Conservation (phyloP, 495 filamentous ascomycete species). For the Podospora pseudoanserina region DNA sequence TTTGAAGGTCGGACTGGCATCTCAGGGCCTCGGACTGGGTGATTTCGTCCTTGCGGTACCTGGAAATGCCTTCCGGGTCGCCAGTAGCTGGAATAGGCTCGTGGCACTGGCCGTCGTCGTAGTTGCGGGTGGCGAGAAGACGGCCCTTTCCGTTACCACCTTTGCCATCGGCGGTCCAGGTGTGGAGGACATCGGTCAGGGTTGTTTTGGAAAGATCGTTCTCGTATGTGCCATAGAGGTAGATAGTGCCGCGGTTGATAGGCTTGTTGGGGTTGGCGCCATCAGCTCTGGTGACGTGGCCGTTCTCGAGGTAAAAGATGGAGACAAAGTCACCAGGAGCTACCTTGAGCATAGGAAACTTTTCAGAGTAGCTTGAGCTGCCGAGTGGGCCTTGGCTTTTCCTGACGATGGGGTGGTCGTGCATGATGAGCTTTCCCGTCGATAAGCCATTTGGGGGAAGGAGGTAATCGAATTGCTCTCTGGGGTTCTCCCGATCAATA, state of each 20-base stretch:
- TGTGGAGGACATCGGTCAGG: conserved; percentile 62
- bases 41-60: conserved; percentile 44
- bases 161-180: conserved; percentile 71
- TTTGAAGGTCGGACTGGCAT: conserved; percentile 73
- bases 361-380: conserved; percentile 49
- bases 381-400: conserved; percentile 34
- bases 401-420: conserved; percentile 42
- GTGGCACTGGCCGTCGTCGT: conserved; percentile 82
- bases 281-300: conserved; percentile 70
- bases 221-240: conserved; percentile 75
- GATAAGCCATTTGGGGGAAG: conserved; percentile 47
- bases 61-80: conserved; percentile 46
- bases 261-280: conserved; percentile 56
- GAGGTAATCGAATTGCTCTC: conserved; percentile 48
- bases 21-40: conserved; percentile 53
- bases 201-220: conserved; percentile 50
- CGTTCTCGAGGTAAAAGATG: conserved; percentile 78
- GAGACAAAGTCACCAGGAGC: conserved; percentile 66
- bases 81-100: conserved; percentile 47
- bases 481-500: conserved; percentile 43
- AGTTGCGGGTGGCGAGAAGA: conserved; percentile 69
- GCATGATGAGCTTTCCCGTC: conserved; percentile 21
- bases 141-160: conserved; percentile 71
- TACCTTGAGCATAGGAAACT: conserved; percentile 62
- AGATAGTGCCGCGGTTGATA: conserved; percentile 67